phyloP scores from a whole-genome alignment of 2,329 filamentous ascomycete genomes.

The Plenodomus tracheiphilus region DNA sequence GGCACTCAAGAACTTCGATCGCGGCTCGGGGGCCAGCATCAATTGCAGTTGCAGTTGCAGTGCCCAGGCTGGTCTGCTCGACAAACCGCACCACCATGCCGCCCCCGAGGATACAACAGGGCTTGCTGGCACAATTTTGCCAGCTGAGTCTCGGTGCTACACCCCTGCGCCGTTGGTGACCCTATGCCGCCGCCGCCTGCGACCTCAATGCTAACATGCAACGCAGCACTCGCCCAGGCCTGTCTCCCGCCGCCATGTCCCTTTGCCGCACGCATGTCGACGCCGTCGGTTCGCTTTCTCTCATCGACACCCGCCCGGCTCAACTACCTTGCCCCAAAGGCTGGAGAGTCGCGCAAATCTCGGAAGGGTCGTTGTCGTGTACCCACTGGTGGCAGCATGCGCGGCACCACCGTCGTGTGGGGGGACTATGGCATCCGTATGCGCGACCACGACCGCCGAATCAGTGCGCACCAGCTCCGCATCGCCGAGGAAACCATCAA shows the following conservation, averaged over 20 bases:
- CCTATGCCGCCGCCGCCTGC: constrained; percentile 2
- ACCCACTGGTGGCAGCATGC: constrained; percentile 83
- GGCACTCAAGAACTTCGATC: not conserved
- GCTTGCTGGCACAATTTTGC: constrained; percentile 40
- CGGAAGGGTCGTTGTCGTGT: constrained; percentile 86
- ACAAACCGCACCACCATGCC: constrained; percentile 40
- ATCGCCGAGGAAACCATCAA: constrained; percentile 94
- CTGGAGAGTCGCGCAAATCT: constrained; percentile 83
- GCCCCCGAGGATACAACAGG: constrained; percentile 42
- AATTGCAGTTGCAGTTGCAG: not conserved
- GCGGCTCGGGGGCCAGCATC: no score
- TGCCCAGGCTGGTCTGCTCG: not conserved
- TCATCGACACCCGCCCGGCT: constrained; percentile 66
- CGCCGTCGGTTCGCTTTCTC: constrained; percentile 61
- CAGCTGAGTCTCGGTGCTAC: constrained; percentile 29
- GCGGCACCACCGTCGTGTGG: constrained; percentile 95
- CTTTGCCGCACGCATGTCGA: not conserved
- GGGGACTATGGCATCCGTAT: constrained; percentile 95
- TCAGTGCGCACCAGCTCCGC: constrained; percentile 84
- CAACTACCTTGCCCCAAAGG: constrained; percentile 81
- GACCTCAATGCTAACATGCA: constrained; percentile 8
- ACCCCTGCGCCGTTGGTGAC: constrained; percentile 26
- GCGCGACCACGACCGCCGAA: constrained; percentile 87
- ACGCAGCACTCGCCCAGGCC: constrained; percentile 21
- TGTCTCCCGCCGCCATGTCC: constrained; percentile 21